Conservation (phyloP, 2,329 filamentous ascomycete genomes). For the Sphaceloma murrayae region DNA sequence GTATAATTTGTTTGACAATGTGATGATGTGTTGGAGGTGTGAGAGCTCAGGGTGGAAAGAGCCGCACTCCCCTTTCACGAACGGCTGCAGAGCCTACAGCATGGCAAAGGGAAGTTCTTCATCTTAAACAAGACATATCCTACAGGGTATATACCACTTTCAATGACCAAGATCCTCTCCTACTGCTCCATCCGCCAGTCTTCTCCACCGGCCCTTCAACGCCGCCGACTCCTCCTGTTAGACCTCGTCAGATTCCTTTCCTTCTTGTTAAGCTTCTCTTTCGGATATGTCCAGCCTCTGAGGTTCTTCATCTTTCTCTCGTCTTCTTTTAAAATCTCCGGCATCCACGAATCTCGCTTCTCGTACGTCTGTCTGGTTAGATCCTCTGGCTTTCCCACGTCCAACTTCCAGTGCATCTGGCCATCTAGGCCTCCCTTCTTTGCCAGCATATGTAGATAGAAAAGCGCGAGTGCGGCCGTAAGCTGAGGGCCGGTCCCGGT, state of each 20-base stretch:
- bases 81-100: too few species aligned
- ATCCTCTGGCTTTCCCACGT: constrained; percentile 66
- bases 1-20: too few species aligned
- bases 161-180: background rate
- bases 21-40: too few species aligned
- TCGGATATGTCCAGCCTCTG: constrained; percentile 65
- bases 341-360: constrained; percentile 63
- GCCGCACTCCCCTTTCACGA: too few species aligned
- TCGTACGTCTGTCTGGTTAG: constrained; percentile 60
- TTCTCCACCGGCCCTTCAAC: background rate
- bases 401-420: constrained; percentile 54
- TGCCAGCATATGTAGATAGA: constrained; percentile 66
- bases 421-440: constrained; percentile 50
- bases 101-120: too few species aligned
- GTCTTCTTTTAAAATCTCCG: constrained; percentile 60
- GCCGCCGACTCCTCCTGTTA: constrained; percentile 6
- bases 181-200: background rate
- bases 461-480: constrained; percentile 65
- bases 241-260: constrained; percentile 35
- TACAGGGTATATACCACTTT: too few species aligned
- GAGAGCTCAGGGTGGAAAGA: too few species aligned
- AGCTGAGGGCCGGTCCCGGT: constrained; percentile 36
- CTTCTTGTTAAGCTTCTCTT: constrained; percentile 61
- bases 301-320: constrained; percentile 67
- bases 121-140: too few species aligned